Base-by-base conservation (phyloP, 2,329 filamentous ascomycete genomes). In the Arachnomyces sp. region DNA sequence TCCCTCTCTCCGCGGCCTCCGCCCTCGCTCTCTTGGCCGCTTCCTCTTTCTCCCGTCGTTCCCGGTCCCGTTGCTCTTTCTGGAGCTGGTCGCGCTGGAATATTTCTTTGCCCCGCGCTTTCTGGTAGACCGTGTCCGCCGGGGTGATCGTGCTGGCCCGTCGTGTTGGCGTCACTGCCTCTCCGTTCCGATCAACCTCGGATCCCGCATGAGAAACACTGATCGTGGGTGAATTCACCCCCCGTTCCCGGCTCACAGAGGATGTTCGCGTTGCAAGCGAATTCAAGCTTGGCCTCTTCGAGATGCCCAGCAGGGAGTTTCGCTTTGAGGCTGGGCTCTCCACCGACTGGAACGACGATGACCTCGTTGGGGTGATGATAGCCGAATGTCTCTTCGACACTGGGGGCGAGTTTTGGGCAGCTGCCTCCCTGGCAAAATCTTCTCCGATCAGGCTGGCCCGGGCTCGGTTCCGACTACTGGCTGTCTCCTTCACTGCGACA, bases 391-490 rank as follows among this genome's bases (percentile, higher is more conserved):
- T 43, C 13, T 25, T 43, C 6, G 28, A 25, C 25, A 39, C 43
- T 12, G 50, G 48, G 2, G 35, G 45, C 14, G 47, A 40, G 18
- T 53, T 51, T 31, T 53, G 47, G 42, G 50, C 50, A 33, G 45
- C 45, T 9, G 32, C 28, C 16, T 47, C 50, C 13, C 25, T 25
- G 31, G 15, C 20, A 28, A 15, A 28, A 20, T 35, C 12, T n/a
- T 13, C 16, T 17, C 15, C 16, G 16, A 49, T 44, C 11, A 64
- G 36, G 36, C 56, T 64, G 43, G 20, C 20, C 20, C 20, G 20
- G 9, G 68, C 57, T 8, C 72, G 58, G 8, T 65, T 64, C 38
- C 61, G 64, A 42, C 65, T 68, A 13, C 69, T 56, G 30, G 66
- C 63, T 11, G 70, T 74, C 38, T 68, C 66, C 16, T 68, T 63